phyloP scores from a whole-genome alignment of 164 flowering plant species.

The Umbilicus rupestris region DNA sequence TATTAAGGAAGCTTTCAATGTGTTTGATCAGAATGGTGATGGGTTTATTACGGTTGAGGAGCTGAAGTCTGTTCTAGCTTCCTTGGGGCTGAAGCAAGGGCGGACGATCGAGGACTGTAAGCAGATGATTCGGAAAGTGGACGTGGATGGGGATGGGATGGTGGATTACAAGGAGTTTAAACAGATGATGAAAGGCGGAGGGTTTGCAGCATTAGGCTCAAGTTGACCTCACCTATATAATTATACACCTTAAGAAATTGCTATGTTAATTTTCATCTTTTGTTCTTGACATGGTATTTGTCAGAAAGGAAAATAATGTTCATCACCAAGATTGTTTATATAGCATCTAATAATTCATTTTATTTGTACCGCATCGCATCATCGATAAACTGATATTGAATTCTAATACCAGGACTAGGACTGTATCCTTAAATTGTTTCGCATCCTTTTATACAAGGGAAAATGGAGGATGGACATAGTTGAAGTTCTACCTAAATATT shows the following conservation, averaged over 20 bases:
- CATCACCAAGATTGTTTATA: not conserved
- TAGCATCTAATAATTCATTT: not conserved
- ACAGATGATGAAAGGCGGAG: slow-evolving; percentile 40
- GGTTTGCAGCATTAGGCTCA: slow-evolving; percentile 22
- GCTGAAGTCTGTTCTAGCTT: slow-evolving; percentile 28
- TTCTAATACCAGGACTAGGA: no score
- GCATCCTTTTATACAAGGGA: slow-evolving; percentile 6
- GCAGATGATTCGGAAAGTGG: slow-evolving; percentile 32
- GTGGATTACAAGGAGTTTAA: slow-evolving; percentile 32
- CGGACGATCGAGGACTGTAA: slow-evolving; percentile 30
- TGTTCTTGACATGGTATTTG: not conserved
- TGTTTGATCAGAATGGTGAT: slow-evolving; percentile 37
- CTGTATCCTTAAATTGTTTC: not conserved
- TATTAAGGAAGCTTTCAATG: slow-evolving; percentile 32
- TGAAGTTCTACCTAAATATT: slow-evolving; percentile 3
- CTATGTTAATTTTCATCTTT: not conserved
- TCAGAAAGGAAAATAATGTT: not conserved
- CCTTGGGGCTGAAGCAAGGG: slow-evolving; percentile 39
- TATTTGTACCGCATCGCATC: no score
- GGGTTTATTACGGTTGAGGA: slow-evolving; percentile 38
- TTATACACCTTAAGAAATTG: not conserved
- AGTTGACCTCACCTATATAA: not conserved
- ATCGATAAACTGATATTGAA: no score
- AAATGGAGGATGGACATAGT: not conserved
- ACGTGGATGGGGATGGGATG: slow-evolving; percentile 39